Evolutionary conservation across 2,329 filamentous ascomycete species (phyloP).

Genomic region (Colletotrichum spinosum): DNA sequence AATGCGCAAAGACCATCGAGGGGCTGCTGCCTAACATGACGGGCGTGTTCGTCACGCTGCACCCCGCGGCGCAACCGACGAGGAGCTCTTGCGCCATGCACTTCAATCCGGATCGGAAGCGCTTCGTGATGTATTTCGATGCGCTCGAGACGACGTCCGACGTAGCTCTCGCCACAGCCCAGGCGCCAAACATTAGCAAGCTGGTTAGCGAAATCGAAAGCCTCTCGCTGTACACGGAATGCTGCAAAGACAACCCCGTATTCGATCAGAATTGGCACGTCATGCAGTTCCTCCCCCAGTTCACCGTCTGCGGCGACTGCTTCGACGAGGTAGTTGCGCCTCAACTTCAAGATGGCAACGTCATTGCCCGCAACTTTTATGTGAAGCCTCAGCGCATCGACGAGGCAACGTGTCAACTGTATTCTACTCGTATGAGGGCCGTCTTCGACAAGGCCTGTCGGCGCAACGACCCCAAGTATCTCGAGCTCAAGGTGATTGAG

Average conservation of each 20-base stretch:
- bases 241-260: constrained; percentile 71
- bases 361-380: constrained; percentile 75
- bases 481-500: constrained; percentile 69
- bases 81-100: constrained; percentile 77
- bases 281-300: constrained; percentile 78
- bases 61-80: constrained; percentile 58
- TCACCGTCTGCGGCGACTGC: constrained; percentile 90
- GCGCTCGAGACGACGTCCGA: constrained; percentile 69
- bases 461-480: constrained; percentile 73
- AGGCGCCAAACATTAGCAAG: constrained; percentile 66
- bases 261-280: constrained; percentile 79
- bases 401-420: constrained; percentile 78
- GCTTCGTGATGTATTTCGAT: constrained; percentile 71
- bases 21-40: constrained; percentile 78
- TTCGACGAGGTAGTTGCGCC: constrained; percentile 85
- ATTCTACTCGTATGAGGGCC: constrained; percentile 81
- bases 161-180: constrained; percentile 55
- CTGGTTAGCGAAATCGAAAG: constrained; percentile 74
- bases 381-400: constrained; percentile 67
- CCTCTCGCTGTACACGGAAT: constrained; percentile 70
- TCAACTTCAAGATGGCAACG: constrained; percentile 61
- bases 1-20: constrained; percentile 79
- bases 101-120: constrained; percentile 61
- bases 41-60: constrained; percentile 71
- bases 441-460: constrained; percentile 76